Evolutionary conservation across 306 rosid species (phyloP), one percentile per base, ranked within the genome.

Genomic region (Rubus parviflorus): DNA sequence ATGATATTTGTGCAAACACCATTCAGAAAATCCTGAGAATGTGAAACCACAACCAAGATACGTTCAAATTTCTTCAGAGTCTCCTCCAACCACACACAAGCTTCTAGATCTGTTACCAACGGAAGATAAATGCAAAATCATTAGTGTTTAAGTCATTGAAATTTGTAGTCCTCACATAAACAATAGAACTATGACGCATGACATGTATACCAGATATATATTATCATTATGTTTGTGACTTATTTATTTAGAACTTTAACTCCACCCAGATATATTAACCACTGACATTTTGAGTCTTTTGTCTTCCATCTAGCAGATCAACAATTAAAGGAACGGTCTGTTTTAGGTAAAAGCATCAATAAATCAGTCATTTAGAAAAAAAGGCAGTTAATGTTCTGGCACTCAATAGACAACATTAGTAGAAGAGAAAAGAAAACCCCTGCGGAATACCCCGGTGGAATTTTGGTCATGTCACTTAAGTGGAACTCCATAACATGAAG

Each of bases 1-100:
- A 96, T 96, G 82, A 96, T 96, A 79, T 91, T 96, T 77, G 99
- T 96, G 92, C 99, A 96, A n/a, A 96, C 97, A 64, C 99, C 99
- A 65, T 96, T 96, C 74, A 96, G 88, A 61, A 96, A 96, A 78
- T 96, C 99, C 81, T 96, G 99, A 52, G 99, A 96, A 85, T 96
- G 99, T 25, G 99, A 96, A 78, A 96, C 12, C 80, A 96, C 99
- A 16, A 96, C 99, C 79, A 96, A 84, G 78, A 96, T 96, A 6
- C 99, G 97, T 14, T 93, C 99, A 81, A 96, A 92, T 7, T 85
- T 88, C 81, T 96, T 96, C 86, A 96, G 78, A 68, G 81, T 96
- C 86, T 96, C 99, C 83, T 96, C 99, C 77, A 96, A 86, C 99
- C 99, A 96, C 57, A 96, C 99, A 86, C 99, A 96, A 58, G 99